Base-by-base conservation (phyloP, 805 yeast species). In the Alloascoidea hylecoeti region DNA sequence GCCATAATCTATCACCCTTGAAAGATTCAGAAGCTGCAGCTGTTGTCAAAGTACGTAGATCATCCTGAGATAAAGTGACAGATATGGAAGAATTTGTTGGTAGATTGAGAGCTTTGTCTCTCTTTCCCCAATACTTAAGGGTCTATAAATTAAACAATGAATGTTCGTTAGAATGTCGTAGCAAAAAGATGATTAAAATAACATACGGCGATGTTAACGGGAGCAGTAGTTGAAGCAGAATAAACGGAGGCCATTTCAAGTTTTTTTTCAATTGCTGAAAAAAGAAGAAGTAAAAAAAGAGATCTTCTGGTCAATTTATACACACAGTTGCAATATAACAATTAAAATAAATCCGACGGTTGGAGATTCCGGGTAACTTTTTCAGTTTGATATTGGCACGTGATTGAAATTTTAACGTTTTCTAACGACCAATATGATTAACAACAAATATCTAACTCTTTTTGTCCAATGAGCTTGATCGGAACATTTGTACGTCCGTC, bases 81-180 rank as follows among this genome's bases (percentile, higher is more conserved):
- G 96, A 84, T 47, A 92, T 86, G 18, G 96, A 86, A 9, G 94
- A 82, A 64, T 92, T 92, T 39, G 99, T 92, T 36, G 99, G 99
- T 38, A 92, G 66, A 54, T 92, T 92, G 51, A 92, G 72, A 36
- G 67, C 64, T 44, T 75, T 78, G 60, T 92, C 97, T 53, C 98
- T 74, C 61, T 92, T 92, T 36, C 99, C 99, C 99, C 99, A 92
- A 65, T 92, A 92, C 62, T 92, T 92, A 46, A 92, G 69, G 32
- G 97, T 92, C 76, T 77, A 44, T 12, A 32, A 32, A 40, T 12
- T 16, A 30, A 16, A 15, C 33, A 15, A 17, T 2, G 23, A 16
- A 41, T 37, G 32, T 43, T 37, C 37, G 44, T 42, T 40, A 43
- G 9, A 15, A 17, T 23, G 13, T 9, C 9, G 16, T 35, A 35